Percentiles rank a stretch among this genome's conserved stretches.
Conservation (phyloP, 768 basidiomycete genomes). For the Rhizopogon rudus region DNA sequence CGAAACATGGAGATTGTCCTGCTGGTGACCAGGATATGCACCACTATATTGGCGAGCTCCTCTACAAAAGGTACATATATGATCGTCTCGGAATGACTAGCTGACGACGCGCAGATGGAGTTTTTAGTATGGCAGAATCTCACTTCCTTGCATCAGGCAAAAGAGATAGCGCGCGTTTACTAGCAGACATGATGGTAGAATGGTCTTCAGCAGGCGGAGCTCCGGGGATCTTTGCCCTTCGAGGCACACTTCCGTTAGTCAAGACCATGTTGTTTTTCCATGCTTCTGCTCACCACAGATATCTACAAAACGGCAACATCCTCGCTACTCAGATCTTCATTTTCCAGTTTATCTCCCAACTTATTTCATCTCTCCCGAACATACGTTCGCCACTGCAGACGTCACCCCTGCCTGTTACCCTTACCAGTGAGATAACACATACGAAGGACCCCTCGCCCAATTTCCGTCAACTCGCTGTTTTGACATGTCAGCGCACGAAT, state of each 20-base stretch:
- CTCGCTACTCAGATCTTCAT: slow-evolving; percentile 92
- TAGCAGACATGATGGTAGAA: slow-evolving; percentile 82
- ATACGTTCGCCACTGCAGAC: slow-evolving; percentile 35
- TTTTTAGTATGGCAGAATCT: slow-evolving; percentile 69
- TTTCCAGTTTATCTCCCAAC: slow-evolving; percentile 63
- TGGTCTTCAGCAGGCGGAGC: slow-evolving; percentile 57
- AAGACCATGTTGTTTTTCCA: slow-evolving; percentile 2
- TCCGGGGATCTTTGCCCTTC: slow-evolving; percentile 75
- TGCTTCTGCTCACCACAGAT: slow-evolving; percentile 42
- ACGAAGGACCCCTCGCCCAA: slow-evolving; percentile 78
- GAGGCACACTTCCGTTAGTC: slow-evolving; percentile 76
- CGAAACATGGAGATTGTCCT: slow-evolving; percentile 71
- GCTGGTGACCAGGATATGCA: slow-evolving; percentile 87
- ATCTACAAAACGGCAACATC: slow-evolving; percentile 82
- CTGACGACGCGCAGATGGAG: slow-evolving; percentile 49
- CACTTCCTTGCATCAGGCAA: slow-evolving; percentile 85
- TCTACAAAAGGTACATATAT: slow-evolving; percentile 68
- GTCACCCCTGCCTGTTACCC: slow-evolving; percentile 39
- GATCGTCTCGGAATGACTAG: not conserved
- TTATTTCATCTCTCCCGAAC: slow-evolving; percentile 44
- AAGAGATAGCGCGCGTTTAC: slow-evolving; percentile 80
- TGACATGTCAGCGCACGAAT: slow-evolving; percentile 83
- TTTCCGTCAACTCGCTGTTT: slow-evolving; percentile 84
- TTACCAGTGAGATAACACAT: slow-evolving; percentile 59
- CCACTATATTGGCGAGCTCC: slow-evolving; percentile 84